Conservation (phyloP, 2,329 filamentous ascomycete genomes). For the Coniochaeta sp. region DNA sequence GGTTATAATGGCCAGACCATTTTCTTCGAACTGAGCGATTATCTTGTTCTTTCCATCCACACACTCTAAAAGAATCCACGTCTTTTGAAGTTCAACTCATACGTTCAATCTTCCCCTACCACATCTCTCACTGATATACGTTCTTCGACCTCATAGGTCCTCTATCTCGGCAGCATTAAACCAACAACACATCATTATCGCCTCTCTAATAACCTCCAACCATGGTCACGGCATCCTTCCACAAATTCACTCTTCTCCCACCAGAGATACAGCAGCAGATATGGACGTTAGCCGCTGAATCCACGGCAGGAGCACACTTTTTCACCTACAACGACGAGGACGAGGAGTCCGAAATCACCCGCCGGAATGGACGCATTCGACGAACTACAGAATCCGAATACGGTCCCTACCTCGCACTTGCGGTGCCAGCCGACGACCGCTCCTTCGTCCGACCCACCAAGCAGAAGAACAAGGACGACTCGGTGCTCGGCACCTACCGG, state of each 20-base stretch:
- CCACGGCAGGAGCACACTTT: background rate
- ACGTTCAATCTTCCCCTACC: background rate
- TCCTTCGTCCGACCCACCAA: background rate
- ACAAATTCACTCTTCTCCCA: background rate
- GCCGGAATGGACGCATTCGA: background rate
- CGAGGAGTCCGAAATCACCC: background rate
- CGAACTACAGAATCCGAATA: background rate
- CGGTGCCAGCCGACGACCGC: background rate
- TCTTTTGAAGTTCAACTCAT: background rate
- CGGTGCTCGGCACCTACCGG: background rate
- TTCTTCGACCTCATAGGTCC: background rate
- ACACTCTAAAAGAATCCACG: background rate
- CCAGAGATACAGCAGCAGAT: constrained; percentile 2
- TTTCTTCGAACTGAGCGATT: background rate
- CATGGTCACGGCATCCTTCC: background rate
- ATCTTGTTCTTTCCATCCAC: background rate
- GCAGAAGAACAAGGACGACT: background rate
- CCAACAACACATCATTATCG: background rate
- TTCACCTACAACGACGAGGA: background rate
- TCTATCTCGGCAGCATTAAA: background rate
- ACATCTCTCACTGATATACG: background rate
- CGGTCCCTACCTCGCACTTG: background rate
- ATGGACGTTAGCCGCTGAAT: background rate
- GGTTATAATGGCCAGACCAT: background rate
- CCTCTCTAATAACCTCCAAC: background rate